phyloP scores from a whole-genome alignment of 805 yeast genomes.

The Metschnikowia similis region DNA sequence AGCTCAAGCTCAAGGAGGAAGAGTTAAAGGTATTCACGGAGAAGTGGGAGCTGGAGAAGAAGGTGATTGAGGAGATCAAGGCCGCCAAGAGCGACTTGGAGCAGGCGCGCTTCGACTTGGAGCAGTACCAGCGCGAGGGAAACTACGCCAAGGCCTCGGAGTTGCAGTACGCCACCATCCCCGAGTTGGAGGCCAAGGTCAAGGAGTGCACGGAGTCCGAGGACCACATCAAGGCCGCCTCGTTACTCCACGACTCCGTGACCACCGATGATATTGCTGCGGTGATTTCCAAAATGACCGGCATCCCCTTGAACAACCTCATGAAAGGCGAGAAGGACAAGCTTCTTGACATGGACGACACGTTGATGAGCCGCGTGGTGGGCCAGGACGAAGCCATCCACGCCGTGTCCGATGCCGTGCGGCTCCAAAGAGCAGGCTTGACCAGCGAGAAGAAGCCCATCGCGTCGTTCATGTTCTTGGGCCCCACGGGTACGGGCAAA shows the following conservation, averaged over 20 bases:
- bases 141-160: constrained; percentile 87
- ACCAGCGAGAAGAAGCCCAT: constrained; percentile 93
- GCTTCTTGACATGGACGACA: constrained; percentile 79
- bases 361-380: constrained; percentile 71
- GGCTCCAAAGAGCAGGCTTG: constrained; percentile 93
- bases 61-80: constrained; percentile 72
- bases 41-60: constrained; percentile 82
- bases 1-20: constrained; percentile 54
- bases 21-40: constrained; percentile 71
- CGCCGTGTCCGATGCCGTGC: constrained; percentile 88
- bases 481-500: constrained; percentile 99
- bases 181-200: constrained; percentile 65
- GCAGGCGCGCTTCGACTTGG: constrained; percentile 76
- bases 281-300: constrained; percentile 92
- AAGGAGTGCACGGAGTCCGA: constrained; percentile 42
- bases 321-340: constrained; percentile 94
- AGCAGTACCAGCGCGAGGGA: constrained; percentile 77
- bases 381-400: constrained; percentile 95
- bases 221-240: constrained; percentile 22
- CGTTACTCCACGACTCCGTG: constrained; percentile 81
- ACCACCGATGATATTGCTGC: constrained; percentile 91
- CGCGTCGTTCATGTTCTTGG: constrained; percentile 93
- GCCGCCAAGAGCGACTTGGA: constrained; percentile 79
- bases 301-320: constrained; percentile 86
- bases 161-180: constrained; percentile 82